phyloP scores from a whole-genome alignment of 2,329 filamentous ascomycete genomes.

The Ophiognomonia clavigignenti-juglandacearum region DNA sequence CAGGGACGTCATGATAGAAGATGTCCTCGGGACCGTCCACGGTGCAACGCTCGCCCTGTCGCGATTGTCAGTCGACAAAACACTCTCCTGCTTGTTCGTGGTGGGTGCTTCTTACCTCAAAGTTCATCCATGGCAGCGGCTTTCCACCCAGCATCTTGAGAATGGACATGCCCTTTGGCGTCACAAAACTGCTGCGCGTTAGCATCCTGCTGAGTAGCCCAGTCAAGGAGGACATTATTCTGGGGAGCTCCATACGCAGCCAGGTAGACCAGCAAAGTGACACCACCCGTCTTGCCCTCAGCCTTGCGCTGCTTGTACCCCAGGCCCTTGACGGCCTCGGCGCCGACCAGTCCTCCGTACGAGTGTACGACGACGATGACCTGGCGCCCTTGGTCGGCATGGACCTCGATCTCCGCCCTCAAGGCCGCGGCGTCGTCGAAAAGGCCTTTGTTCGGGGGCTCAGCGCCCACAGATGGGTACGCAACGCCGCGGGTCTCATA shows the following conservation, averaged over 20 bases:
- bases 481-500: slow-evolving; percentile 24
- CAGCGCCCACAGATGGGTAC: slow-evolving; percentile 28
- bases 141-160: slow-evolving; percentile 20
- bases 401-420: slow-evolving; percentile 17
- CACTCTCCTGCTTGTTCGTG: not conserved
- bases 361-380: slow-evolving; percentile 29
- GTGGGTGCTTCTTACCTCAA: slow-evolving; percentile 4
- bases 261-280: slow-evolving; percentile 26
- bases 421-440: slow-evolving; percentile 26
- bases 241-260: too few relatives aligned
- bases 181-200: too few relatives aligned
- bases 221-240: too few relatives aligned
- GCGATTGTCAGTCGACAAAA: not conserved
- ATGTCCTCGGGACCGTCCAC: slow-evolving; percentile 14
- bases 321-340: slow-evolving; percentile 24
- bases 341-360: slow-evolving; percentile 27
- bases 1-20: slow-evolving; percentile 20
- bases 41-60: slow-evolving; percentile 15
- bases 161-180: slow-evolving; percentile 19
- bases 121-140: slow-evolving; percentile 22
- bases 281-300: slow-evolving; percentile 28
- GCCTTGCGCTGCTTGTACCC: slow-evolving; percentile 25
- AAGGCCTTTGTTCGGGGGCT: slow-evolving; percentile 19
- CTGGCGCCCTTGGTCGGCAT: slow-evolving; percentile 25
- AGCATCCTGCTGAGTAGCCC: too few relatives aligned